phyloP scores from a whole-genome alignment of 1,284 basidiomycete species.

The Boletellus sp. region DNA sequence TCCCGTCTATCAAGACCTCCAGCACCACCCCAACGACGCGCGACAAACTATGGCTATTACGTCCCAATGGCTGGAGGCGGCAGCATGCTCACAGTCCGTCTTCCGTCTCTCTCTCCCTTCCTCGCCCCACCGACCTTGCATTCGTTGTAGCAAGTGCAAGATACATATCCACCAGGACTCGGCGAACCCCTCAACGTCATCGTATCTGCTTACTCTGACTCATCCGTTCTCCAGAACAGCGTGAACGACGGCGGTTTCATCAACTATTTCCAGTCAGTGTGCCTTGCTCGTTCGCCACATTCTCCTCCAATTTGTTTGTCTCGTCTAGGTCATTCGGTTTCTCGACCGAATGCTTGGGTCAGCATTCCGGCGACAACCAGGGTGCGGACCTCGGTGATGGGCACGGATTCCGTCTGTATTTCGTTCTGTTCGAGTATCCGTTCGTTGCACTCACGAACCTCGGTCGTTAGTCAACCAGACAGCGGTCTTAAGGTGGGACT shows the following conservation, averaged over 20 bases:
- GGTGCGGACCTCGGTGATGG: constrained; percentile 85
- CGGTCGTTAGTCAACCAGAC: constrained; percentile 63
- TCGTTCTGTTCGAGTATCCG: constrained; percentile 10
- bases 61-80: constrained; percentile 42
- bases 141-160: constrained; percentile 53
- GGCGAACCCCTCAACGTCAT: constrained; percentile 91
- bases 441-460: neutral
- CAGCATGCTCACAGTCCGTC: constrained; percentile 45
- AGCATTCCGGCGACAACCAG: constrained; percentile 71
- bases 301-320: constrained; percentile 1
- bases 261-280: constrained; percentile 69
- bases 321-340: constrained; percentile 53
- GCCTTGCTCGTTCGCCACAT: neutral
- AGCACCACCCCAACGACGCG: constrained; percentile 16
- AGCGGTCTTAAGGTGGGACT: constrained; percentile 78
- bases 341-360: constrained; percentile 80
- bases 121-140: no score
- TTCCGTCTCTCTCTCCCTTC: neutral
- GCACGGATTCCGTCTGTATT: constrained; percentile 54
- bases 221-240: constrained; percentile 62
- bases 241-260: constrained; percentile 68
- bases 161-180: constrained; percentile 69
- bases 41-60: constrained; percentile 41
- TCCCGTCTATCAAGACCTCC: neutral
- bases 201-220: constrained; percentile 78